phyloP scores from a whole-genome alignment of 2,329 filamentous ascomycete genomes.

The Exserohilum rostratum region DNA sequence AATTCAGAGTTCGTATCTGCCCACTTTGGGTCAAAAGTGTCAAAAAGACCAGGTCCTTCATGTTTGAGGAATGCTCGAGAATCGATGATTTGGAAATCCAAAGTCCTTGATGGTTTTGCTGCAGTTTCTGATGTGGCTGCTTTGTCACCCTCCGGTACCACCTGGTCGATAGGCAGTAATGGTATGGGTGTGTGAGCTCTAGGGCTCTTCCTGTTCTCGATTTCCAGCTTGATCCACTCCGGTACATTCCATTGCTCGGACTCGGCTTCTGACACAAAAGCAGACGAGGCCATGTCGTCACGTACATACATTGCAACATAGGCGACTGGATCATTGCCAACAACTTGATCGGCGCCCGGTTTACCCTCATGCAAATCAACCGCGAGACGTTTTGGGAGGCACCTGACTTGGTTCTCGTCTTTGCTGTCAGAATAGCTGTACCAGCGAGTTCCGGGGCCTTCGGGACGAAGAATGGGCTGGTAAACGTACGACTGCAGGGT shows the following conservation, averaged over 20 bases:
- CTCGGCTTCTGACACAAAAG: conserved; percentile 51
- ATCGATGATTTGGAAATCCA: conserved; percentile 42
- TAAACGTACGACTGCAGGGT: conserved; percentile 64
- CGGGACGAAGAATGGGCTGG: conserved; percentile 65
- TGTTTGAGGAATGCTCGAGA: conserved; percentile 43
- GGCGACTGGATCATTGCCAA: conserved; percentile 56
- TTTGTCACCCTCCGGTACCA: conserved; percentile 5
- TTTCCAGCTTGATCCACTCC: conserved; percentile 44
- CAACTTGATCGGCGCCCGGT: conserved; percentile 42
- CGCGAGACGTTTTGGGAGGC: conserved; percentile 62
- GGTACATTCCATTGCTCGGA: conserved; percentile 57
- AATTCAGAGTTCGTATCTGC: conserved; percentile 14
- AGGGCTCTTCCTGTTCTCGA: conserved; percentile 31
- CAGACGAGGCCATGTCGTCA: conserved; percentile 50
- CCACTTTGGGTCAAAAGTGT: conserved; percentile 41
- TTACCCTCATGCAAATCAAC: conserved; percentile 59
- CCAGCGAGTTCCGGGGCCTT: conserved; percentile 63
- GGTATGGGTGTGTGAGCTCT: conserved; percentile 20
- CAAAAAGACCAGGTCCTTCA: conserved; percentile 47
- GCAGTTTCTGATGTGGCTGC: conserved; percentile 3
- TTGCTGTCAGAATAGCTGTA: conserved; percentile 63
- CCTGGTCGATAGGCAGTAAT: conserved; percentile 12
- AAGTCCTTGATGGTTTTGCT: conserved; percentile 12
- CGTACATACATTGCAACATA: conserved; percentile 64
- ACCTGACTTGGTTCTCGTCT: conserved; percentile 61